A percentile compares a stretch with the other conserved stretches of the same genome.
phyloP scores from a whole-genome alignment of 768 basidiomycete genomes.

The Kwoniella sp. region DNA sequence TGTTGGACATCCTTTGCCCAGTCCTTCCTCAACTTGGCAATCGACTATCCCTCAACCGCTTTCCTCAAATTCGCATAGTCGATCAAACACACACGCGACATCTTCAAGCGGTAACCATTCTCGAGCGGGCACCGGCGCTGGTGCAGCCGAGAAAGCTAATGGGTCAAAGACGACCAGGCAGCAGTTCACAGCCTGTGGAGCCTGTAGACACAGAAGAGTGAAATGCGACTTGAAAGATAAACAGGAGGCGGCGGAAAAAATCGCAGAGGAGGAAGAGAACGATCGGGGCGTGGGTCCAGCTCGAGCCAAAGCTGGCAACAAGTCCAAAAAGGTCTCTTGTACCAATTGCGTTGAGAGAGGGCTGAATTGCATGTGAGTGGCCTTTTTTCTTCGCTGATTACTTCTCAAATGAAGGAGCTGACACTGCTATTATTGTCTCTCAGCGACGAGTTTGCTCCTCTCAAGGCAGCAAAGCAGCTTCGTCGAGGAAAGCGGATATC shows the following conservation, averaged over 20 bases:
- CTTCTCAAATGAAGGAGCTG: neutral
- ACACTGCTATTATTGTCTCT: neutral
- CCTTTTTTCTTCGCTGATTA: no score
- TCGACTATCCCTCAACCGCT: conserved; percentile 21
- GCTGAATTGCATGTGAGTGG: conserved; percentile 91
- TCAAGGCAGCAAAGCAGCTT: conserved; percentile 84
- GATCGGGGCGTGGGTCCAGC: conserved; percentile 26
- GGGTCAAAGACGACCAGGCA: conserved; percentile 68
- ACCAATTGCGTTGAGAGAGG: conserved; percentile 88
- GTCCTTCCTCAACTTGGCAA: conserved; percentile 11
- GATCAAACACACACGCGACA: conserved; percentile 1
- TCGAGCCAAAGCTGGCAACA: conserved; percentile 17
- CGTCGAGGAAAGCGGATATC: conserved; percentile 51
- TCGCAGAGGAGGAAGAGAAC: conserved; percentile 37
- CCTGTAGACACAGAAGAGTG: conserved; percentile 89
- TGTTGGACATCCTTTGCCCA: neutral
- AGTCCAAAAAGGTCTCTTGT: conserved; percentile 62
- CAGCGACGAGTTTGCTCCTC: conserved; percentile 88
- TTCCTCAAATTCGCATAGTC: neutral
- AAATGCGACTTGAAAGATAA: conserved; percentile 91
- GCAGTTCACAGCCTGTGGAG: conserved; percentile 91
- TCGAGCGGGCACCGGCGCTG: neutral
- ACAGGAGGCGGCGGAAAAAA: conserved; percentile 61
- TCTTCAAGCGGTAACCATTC: conserved; percentile 6
- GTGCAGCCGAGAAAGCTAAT: neutral